phyloP scores from a whole-genome alignment of 495 filamentous ascomycete genomes.

The Polyplosphaeria fusca region DNA sequence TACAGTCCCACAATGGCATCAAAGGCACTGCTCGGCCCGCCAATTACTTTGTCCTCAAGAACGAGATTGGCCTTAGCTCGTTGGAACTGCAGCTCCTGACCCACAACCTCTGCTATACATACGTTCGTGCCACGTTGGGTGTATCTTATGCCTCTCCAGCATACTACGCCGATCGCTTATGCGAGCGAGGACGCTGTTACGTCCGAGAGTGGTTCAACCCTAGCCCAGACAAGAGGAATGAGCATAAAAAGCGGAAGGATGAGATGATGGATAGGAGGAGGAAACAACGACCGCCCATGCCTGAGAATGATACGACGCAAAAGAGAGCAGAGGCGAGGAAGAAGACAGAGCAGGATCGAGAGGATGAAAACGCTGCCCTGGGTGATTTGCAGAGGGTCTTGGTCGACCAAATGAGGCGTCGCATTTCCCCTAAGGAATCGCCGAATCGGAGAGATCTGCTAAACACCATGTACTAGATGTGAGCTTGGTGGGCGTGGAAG shows the following conservation, averaged over 20 bases:
- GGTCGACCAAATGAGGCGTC: no score
- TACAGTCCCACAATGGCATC: conserved; percentile 15
- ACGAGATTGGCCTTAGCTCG: conserved; percentile 5
- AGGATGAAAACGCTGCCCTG: no score
- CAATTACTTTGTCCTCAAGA: conserved; percentile 18
- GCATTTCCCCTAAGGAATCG: no score
- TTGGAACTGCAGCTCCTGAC: conserved; percentile 17
- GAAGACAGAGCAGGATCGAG: no score
- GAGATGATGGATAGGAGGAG: background rate
- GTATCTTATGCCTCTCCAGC: conserved; percentile 36
- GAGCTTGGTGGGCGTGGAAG: background rate
- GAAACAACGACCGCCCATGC: no score
- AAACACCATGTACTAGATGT: background rate
- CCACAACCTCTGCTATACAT: conserved; percentile 35
- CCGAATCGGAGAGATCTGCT: background rate
- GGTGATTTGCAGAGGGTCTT: no score
- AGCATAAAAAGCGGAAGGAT: background rate
- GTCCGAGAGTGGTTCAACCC: conserved; percentile 16
- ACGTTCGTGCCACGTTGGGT: conserved; percentile 32
- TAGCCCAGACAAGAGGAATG: background rate
- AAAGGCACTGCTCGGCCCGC: conserved; percentile 17
- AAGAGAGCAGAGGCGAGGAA: background rate
- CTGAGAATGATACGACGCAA: background rate
- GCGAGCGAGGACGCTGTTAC: conserved; percentile 38
- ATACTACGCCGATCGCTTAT: conserved; percentile 39